Conservation (phyloP, 2,329 filamentous ascomycete genomes). For the Alternaria triticimaculans region DNA sequence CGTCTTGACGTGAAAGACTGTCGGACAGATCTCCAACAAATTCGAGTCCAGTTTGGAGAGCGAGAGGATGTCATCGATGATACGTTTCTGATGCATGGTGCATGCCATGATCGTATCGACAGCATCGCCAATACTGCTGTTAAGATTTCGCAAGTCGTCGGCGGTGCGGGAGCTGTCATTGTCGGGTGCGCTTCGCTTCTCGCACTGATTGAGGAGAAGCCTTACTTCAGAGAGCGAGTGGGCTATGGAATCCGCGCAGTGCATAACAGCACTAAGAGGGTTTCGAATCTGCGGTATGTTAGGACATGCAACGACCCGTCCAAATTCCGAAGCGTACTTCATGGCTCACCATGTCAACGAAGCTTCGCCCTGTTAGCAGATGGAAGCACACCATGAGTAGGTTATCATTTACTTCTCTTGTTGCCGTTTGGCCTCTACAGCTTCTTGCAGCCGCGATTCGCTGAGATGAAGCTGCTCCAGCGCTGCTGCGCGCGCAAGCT, state of each 20-base stretch:
- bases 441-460: neutral
- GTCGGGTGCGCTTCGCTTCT: neutral
- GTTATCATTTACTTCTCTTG: neutral
- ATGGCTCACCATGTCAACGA: neutral
- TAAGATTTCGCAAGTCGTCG: neutral
- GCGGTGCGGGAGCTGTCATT: neutral
- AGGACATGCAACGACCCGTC: neutral
- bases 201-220: neutral
- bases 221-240: neutral
- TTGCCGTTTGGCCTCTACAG: neutral
- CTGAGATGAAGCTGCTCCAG: neutral
- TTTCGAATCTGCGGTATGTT: neutral
- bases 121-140: neutral
- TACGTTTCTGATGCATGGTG: neutral
- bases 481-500: neutral
- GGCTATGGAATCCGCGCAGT: neutral
- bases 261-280: neutral
- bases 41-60: neutral
- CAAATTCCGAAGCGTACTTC: neutral
- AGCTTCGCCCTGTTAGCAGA: neutral
- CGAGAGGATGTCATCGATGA: neutral
- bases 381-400: neutral
- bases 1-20: neutral
- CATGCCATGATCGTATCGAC: neutral
- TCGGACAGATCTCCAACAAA: neutral